Evolutionary conservation across 495 filamentous ascomycete genomes (phyloP), one percentile per base, ranked within the genome.

Genomic region (Aspergillus panamensis): DNA sequence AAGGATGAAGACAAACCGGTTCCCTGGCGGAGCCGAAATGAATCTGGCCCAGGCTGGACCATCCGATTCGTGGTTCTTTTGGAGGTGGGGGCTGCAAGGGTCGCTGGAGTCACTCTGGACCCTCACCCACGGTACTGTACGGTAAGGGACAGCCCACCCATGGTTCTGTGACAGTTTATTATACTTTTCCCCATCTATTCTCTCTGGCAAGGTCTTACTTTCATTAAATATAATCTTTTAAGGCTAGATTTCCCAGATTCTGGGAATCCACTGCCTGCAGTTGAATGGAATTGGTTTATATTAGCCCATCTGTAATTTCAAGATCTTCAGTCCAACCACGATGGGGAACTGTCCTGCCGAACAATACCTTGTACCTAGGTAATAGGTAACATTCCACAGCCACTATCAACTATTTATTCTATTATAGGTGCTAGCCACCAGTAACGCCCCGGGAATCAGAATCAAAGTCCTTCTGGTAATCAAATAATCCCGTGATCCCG

Each of bases 161-260:
- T 59, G 62, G 62, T 61, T 53, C 47, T 31, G 48, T 61, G 48
- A 56, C 62, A 64, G 47, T 64, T 59, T 61, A 60, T 58, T 61
- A 53, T 53, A 33, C 12, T 63, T 48, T 8, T 29, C n/a, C 39
- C 33, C 17, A 48, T 45, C 17, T 45, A 45, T 19, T 45, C 17
- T 44, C 8, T 51, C 40, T 43, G 12, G 40, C 19, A 19, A 39
- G 16, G 37, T 40, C 8, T 40, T 40, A 5, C 16, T 45, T 45
- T 45, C 1, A 20, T 20, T 45, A 39, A 39, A 39, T 39, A 8
- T 39, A 12, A 39, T 39, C 10, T 39, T 12, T 8, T 12, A 13
- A 39, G 14, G 10, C 2, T 39, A n/a, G 35, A 39, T 39, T 25
- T 39, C 35, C 35, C 3, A 12, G 35, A 39, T 39, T 12, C 35